Conservation (phyloP, 495 filamentous ascomycete species). For the Podospora pseudopauciseta region DNA sequence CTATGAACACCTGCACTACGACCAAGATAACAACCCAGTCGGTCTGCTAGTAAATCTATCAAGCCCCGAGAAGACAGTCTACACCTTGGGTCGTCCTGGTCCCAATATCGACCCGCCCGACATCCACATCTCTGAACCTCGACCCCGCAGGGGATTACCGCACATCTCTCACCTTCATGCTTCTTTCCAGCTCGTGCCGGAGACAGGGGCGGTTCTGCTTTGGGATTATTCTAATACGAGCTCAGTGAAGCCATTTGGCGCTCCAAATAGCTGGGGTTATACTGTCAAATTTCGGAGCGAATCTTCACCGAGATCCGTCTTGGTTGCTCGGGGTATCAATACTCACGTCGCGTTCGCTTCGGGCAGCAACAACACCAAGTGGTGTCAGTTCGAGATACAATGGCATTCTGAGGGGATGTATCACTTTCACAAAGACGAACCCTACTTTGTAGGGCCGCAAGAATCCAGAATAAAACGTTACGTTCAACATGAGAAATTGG, state of each 20-base stretch:
- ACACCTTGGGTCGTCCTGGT: constrained; percentile 21
- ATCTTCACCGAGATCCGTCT: constrained; percentile 21
- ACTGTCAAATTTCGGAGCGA: constrained; percentile 24
- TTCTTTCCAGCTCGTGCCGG: constrained; percentile 26
- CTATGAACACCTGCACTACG: constrained; percentile 10
- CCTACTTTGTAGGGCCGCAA: constrained; percentile 27
- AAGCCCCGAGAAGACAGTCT: constrained; percentile 10
- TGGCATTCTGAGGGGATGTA: constrained; percentile 28
- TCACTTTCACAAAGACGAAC: constrained; percentile 20
- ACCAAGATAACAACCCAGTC: constrained; percentile 15
- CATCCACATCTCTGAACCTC: constrained; percentile 28
- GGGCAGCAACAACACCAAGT: constrained; percentile 10
- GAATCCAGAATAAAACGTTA: constrained; percentile 23
- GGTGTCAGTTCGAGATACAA: constrained; percentile 32
- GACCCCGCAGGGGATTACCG: constrained; percentile 15
- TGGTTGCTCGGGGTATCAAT: constrained; percentile 32
- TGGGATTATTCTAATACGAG: constrained; percentile 23
- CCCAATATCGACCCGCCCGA: constrained; percentile 14
- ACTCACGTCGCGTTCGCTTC: constrained; percentile 28
- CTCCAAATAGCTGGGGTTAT: constrained; percentile 6
- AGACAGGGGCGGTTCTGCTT: constrained; percentile 32
- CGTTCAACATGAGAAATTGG: constrained; percentile 24
- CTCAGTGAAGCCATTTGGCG: constrained; percentile 24
- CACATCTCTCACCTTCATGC: constrained; percentile 27
- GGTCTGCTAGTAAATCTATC: constrained; percentile 30